Percentiles rank a stretch among this genome's conserved stretches.
phyloP scores from a whole-genome alignment of 371 early-diverging fungal species.

The Syncephalastrum sp. region DNA sequence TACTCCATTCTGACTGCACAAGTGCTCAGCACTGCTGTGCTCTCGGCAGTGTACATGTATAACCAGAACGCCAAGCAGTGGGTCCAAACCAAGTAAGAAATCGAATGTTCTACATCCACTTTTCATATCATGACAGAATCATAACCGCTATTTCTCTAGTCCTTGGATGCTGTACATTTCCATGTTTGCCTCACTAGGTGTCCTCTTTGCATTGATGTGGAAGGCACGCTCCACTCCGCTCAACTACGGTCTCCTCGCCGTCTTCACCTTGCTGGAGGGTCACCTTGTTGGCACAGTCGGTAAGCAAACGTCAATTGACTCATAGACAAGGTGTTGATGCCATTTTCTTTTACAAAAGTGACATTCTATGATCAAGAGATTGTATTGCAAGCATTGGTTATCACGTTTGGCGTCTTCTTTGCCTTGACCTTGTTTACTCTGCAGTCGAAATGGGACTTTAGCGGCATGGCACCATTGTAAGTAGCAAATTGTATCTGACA shows the following conservation, averaged over 20 bases:
- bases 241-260: slow-evolving; percentile 59
- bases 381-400: slow-evolving; percentile 73
- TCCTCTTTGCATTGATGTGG: slow-evolving; percentile 59
- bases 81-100: slow-evolving; percentile 56
- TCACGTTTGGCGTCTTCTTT: slow-evolving; percentile 74
- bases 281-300: slow-evolving; percentile 66
- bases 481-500: slow-evolving; percentile 8
- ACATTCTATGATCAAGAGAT: slow-evolving; percentile 52
- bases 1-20: slow-evolving; percentile 75
- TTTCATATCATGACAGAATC: background rate
- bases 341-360: slow-evolving; percentile 25
- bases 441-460: slow-evolving; percentile 74
- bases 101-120: background rate
- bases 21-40: slow-evolving; percentile 55
- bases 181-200: slow-evolving; percentile 43
- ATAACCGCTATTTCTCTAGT: slow-evolving; percentile 13
- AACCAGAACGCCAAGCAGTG: slow-evolving; percentile 45
- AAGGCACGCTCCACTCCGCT: slow-evolving; percentile 64
- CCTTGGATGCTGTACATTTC: slow-evolving; percentile 45
- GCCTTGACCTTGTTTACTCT: slow-evolving; percentile 76
- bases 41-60: slow-evolving; percentile 62
- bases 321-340: slow-evolving; percentile 16
- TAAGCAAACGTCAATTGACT: slow-evolving; percentile 19
- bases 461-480: slow-evolving; percentile 63
- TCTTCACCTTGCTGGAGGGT: slow-evolving; percentile 71